Base-by-base conservation (phyloP, 2,329 filamentous ascomycete species). In the Xylariaceae sp. region DNA sequence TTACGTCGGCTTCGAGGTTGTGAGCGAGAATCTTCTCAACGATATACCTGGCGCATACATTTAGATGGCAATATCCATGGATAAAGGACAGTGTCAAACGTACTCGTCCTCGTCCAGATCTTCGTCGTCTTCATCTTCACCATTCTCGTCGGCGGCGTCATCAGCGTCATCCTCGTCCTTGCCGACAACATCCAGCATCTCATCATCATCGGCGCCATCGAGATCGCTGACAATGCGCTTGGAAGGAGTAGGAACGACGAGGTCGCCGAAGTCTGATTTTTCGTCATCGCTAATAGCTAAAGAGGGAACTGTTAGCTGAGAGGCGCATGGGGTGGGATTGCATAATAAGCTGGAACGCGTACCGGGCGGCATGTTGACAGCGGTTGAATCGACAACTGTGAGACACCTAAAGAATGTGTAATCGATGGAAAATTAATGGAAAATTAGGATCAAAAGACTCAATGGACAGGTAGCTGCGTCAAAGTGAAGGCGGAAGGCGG, bases 1-100 rank as follows among this genome's bases (percentile, higher is more conserved):
- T 48, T 62, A 81, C 80, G 41, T 77, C 69, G 29, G 77, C 71
- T 29, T 77, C 72, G 36, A 85, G 73, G 44, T 77, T 74, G 65
- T 92, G 88, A 23, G 69, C 73, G 37, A 83, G 61, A 55, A 93
- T 90, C 56, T 80, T 77, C 61, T 92, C 86, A 4, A 93, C 86
- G 12, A 88, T 77, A 57, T 78, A 91, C 59, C 85, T 88, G 53
- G 8, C 21, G 33, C 14, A 6, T 5, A n/a, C n/a, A n/a, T n/a
- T n/a, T n/a, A n/a, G n/a, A n/a, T n/a, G n/a, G n/a, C n/a, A n/a
- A n/a, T n/a, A n/a, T 14, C 3, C 22, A 25, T 16, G 19, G 4
- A 16, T 17, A 12, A 6, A 12, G 11, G 12, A 8, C 37, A 22
- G 11, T 14, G 25, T 22, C 36, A 44, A 22, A 36, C 52, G 43